Evolutionary conservation across 2,329 filamentous ascomycete species (phyloP).

Genomic region (Colletotrichum coccodes): DNA sequence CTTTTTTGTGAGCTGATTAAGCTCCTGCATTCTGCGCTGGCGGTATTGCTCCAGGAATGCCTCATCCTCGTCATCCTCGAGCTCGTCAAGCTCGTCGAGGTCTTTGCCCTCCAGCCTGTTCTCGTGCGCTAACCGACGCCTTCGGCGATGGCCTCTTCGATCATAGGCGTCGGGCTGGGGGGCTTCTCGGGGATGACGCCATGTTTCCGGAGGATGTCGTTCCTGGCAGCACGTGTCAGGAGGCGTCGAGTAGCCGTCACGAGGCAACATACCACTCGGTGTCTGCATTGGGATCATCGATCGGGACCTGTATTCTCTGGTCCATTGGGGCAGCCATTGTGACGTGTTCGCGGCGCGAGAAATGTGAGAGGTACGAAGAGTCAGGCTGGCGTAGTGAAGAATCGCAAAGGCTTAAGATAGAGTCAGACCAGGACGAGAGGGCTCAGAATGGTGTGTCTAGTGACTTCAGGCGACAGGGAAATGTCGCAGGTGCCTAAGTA

Average conservation of each 20-base stretch:
- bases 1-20: constrained; percentile 79
- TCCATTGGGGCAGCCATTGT: constrained; percentile 71
- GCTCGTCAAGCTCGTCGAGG: constrained; percentile 89
- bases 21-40: constrained; percentile 86
- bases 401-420: not conserved
- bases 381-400: not conserved
- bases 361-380: not conserved
- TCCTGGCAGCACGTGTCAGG: constrained; percentile 66
- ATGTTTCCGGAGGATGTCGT: constrained; percentile 97
- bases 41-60: constrained; percentile 89
- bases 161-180: constrained; percentile 92
- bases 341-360: not conserved
- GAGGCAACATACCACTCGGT: constrained; percentile 83
- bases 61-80: constrained; percentile 97
- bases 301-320: constrained; percentile 79
- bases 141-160: constrained; percentile 91
- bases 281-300: constrained; percentile 95
- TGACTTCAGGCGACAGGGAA: constrained; percentile 8
- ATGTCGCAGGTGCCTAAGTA: constrained; percentile 13
- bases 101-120: constrained; percentile 95
- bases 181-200: constrained; percentile 98
- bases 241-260: constrained; percentile 35
- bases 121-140: constrained; percentile 87
- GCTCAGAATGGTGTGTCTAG: not conserved
- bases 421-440: not conserved